Evolutionary conservation across 345 rosid species (phyloP).

Genomic region (Pistacia atlantica): DNA sequence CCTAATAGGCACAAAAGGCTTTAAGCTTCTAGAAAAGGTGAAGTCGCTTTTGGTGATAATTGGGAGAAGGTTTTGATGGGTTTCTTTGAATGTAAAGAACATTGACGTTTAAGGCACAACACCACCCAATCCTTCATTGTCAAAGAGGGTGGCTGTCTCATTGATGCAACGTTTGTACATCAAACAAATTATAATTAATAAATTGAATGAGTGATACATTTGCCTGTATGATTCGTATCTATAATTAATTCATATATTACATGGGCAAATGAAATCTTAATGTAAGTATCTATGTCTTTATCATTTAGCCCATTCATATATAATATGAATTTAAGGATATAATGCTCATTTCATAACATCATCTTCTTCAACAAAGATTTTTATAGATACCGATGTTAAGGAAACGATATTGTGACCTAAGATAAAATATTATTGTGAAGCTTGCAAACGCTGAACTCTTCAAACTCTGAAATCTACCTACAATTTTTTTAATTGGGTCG

Average conservation of each 20-base stretch:
- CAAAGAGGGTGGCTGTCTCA: slow-evolving; percentile 35
- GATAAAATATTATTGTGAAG: not conserved
- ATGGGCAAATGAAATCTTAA: slow-evolving; percentile 13
- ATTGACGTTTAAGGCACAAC: slow-evolving; percentile 41
- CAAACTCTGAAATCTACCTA: not conserved
- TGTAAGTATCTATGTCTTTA: slow-evolving; percentile 7
- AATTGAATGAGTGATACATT: not conserved
- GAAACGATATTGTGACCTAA: not conserved
- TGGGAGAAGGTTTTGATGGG: slow-evolving; percentile 1
- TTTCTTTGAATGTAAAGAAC: slow-evolving; percentile 22
- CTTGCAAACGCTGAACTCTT: not conserved
- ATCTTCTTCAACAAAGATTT: not conserved
- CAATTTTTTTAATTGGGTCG: not conserved
- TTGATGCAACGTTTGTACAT: not conserved
- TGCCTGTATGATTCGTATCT: not conserved
- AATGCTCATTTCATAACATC: slow-evolving; percentile 6
- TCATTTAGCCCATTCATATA: not conserved
- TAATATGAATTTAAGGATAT: not conserved
- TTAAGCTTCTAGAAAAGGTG: slow-evolving; percentile 28
- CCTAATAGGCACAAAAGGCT: not conserved
- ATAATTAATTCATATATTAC: not conserved
- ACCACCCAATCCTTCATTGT: slow-evolving; percentile 15
- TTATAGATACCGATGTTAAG: not conserved
- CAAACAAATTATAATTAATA: not conserved
- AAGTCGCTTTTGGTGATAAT: slow-evolving; percentile 4